A percentile compares a stretch with the other conserved stretches of the same genome.
These are phyloP conservation scores for Pseudopediastrum boryanum DNA, from an alignment of 139 green algal genomes.

Conservation along the genomic window DNA sequence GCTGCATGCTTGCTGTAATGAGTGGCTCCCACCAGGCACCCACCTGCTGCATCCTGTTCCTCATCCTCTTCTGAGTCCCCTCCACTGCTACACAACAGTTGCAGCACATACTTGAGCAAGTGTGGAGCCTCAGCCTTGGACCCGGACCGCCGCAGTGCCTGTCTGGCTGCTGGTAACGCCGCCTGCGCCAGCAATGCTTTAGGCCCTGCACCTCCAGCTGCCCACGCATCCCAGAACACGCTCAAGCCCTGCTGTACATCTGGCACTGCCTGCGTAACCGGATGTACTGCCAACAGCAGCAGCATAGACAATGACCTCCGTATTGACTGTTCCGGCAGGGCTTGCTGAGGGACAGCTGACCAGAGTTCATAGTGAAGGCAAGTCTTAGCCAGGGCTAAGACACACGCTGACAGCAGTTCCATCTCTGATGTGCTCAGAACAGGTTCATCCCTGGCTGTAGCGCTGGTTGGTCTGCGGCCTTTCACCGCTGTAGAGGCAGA, in stretches of 20 bases:
- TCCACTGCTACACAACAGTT: slow-evolving; percentile 38
- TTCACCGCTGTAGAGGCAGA: background rate
- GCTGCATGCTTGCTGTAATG: background rate
- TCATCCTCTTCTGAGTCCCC: background rate
- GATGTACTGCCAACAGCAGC: slow-evolving; percentile 33
- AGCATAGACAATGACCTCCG: background rate
- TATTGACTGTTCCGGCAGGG: slow-evolving; percentile 15
- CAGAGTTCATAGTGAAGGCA: background rate
- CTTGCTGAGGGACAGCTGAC: slow-evolving; percentile 8
- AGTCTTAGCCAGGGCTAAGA: background rate
- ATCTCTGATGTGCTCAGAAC: background rate
- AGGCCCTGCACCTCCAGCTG: background rate
- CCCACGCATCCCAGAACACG: slow-evolving; percentile 29
- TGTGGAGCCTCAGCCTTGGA: slow-evolving; percentile 10
- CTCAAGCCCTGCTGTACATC: slow-evolving; percentile 12
- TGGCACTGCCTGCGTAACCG: background rate
- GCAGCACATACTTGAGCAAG: slow-evolving; percentile 17
- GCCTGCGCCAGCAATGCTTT: slow-evolving; percentile 24
- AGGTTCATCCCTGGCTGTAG: background rate
- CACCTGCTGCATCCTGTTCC: background rate
- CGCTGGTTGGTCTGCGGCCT: background rate
- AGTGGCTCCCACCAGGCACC: slow-evolving; percentile 3
- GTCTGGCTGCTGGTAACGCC: slow-evolving; percentile 13
- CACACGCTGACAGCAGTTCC: background rate
- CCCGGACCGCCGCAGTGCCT: slow-evolving; percentile 15